Evolutionary conservation across 495 filamentous ascomycete species (phyloP), one percentile per base, ranked within the genome.

Genomic region (Daldinia childiae): DNA sequence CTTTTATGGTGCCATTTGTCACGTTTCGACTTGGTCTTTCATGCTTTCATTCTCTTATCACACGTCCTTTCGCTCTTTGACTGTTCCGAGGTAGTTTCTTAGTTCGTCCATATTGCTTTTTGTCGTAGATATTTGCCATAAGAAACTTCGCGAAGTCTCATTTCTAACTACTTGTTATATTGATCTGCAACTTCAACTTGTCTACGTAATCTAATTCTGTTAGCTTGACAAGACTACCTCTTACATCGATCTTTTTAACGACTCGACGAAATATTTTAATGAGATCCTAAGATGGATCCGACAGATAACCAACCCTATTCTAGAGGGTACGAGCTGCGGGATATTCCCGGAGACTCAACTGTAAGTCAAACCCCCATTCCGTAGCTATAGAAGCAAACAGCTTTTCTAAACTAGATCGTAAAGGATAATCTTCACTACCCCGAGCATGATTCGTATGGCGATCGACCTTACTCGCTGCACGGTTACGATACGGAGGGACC

Each of bases 321-420:
- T 17, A 60, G 57, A 29, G 57, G 34, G 36, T 60, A 60, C 57
- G 57, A 60, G 36, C 26, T 60, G 36, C 36, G 38, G 19, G 57
- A 60, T 60, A 60, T 60, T 7, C 57, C 57, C 12, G 57, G 19
- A 43, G 57, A 45, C 11, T 41, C 57, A 60, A 60, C 34, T 12
- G 57, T 60, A 60, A 26, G 57, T 45, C 11, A 27, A 4, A n/a
- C 36, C 34, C 19, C 32, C 26, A 12, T 45, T 15, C 57, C 21
- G n/a, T 30, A 36, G 8, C 11, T 24, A 32, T 8, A 36, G 4
- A 8, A 12, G 14, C 17, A 24, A 48, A 24, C 19, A 48, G 17
- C 43, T 48, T 48, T 5, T 45, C 19, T 48, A 48, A 48, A 21
- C 17, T 21, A 21, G 11, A 24, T 24, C 9, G 19, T 9, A 21